Conservation (phyloP, 306 rosid species). For the Calophaca sinica region DNA sequence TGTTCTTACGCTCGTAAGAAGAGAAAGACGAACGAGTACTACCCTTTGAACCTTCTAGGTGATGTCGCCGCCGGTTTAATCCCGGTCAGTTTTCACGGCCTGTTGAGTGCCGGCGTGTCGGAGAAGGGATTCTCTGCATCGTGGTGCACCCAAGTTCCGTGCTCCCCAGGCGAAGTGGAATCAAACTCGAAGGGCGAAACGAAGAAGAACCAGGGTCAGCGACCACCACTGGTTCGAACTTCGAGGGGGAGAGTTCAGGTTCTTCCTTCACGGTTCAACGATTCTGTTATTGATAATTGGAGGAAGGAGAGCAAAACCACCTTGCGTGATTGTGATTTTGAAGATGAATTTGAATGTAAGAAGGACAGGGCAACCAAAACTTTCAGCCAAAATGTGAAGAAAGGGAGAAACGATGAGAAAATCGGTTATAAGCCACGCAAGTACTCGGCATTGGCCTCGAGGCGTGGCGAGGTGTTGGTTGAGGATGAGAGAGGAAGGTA, state of each 20-base stretch:
- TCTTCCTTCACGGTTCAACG: slow-evolving; percentile 95
- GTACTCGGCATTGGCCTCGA: slow-evolving; percentile 49
- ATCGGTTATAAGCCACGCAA: slow-evolving; percentile 50
- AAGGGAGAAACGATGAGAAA: slow-evolving; percentile 52
- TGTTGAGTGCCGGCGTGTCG: slow-evolving; percentile 56
- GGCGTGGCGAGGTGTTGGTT: slow-evolving; percentile 26
- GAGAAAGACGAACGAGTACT: slow-evolving; percentile 75
- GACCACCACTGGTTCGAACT: slow-evolving; percentile 93
- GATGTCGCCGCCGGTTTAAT: slow-evolving; percentile 87
- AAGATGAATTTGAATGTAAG: slow-evolving; percentile 64
- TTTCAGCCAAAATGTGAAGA: slow-evolving; percentile 55
- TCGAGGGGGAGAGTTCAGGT: slow-evolving; percentile 98
- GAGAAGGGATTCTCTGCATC: slow-evolving; percentile 71
- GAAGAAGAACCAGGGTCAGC: slow-evolving; percentile 57
- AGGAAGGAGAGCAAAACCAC: slow-evolving; percentile 74
- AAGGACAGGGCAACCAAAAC: slow-evolving; percentile 61
- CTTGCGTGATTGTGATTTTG: slow-evolving; percentile 57
- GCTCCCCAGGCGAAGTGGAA: slow-evolving; percentile 65
- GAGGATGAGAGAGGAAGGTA: slow-evolving; percentile 49
- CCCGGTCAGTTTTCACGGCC: slow-evolving; percentile 72
- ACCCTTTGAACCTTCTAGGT: slow-evolving; percentile 84
- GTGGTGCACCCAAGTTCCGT: slow-evolving; percentile 70
- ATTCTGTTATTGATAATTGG: slow-evolving; percentile 98
- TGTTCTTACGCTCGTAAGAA: slow-evolving; percentile 70
- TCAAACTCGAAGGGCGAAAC: slow-evolving; percentile 50